phyloP scores from a whole-genome alignment of 176 grass and related monocot species.

The Hsuehochloa calcarea region DNA sequence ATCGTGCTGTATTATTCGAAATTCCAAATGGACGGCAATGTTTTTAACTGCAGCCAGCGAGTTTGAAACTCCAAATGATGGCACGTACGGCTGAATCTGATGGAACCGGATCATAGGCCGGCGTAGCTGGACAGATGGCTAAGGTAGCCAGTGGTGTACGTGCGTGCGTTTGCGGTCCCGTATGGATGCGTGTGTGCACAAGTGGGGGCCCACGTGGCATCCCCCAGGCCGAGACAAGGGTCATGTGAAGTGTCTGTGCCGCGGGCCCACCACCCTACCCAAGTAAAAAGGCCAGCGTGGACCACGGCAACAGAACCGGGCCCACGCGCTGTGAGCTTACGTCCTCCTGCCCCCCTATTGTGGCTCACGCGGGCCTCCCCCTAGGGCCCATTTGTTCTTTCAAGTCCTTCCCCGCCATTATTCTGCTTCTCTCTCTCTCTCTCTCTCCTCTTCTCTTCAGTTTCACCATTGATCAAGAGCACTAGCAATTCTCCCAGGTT shows the following conservation, averaged over 20 bases:
- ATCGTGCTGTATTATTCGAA: neutral
- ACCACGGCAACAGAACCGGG: conserved; percentile 23
- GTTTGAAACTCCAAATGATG: neutral
- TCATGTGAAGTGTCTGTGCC: conserved; percentile 48
- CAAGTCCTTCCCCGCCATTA: conserved; percentile 23
- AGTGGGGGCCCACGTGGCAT: conserved; percentile 17
- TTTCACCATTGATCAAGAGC: neutral
- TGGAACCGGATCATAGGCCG: neutral
- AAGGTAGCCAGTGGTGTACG: neutral
- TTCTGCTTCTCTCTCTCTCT: neutral
- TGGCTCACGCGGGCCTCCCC: conserved; percentile 30
- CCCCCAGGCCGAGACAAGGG: conserved; percentile 4
- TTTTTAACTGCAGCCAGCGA: too few species aligned
- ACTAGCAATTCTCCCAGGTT: neutral
- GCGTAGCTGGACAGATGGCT: neutral
- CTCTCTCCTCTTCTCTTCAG: neutral
- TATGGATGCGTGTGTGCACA: neutral
- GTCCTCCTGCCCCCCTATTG: conserved; percentile 33
- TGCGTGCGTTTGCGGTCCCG: conserved; percentile 3
- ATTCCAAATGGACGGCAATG: neutral
- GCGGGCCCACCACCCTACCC: neutral
- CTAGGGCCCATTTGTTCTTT: conserved; percentile 15
- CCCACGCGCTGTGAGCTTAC: conserved; percentile 23
- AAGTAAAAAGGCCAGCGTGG: conserved; percentile 14
- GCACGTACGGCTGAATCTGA: neutral